Conservation (phyloP, 2,329 filamentous ascomycete species). For the Aspergillus japonicus region DNA sequence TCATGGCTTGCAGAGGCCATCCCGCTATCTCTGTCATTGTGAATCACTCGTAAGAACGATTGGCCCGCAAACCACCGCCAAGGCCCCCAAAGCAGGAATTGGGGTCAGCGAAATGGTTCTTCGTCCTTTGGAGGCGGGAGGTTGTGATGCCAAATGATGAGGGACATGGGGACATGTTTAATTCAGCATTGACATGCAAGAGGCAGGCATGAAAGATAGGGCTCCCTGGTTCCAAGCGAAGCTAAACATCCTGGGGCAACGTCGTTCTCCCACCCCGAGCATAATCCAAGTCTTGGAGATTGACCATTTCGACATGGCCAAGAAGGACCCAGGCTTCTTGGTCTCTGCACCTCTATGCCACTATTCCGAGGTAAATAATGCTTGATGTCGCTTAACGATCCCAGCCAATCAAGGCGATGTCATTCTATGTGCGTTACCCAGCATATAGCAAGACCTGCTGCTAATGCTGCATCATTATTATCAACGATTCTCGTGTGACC, state of each 20-base stretch:
- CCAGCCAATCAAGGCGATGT: constrained; percentile 1
- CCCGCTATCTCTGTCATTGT: neutral
- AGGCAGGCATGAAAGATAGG: neutral
- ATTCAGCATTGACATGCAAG: neutral
- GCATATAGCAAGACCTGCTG: neutral
- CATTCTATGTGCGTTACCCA: neutral
- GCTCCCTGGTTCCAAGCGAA: neutral
- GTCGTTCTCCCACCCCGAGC: neutral
- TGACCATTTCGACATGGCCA: constrained; percentile 7
- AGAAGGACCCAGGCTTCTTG: constrained; percentile 15
- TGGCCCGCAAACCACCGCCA: neutral
- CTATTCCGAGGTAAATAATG: constrained; percentile 21
- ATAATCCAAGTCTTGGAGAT: neutral
- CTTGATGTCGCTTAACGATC: constrained; percentile 12
- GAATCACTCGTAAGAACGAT: neutral
- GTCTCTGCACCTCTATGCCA: constrained; percentile 8
- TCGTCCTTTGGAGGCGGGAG: neutral
- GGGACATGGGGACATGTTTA: neutral
- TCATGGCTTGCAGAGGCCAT: neutral
- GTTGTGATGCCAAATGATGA: neutral
- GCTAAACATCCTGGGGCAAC: neutral
- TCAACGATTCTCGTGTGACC: neutral
- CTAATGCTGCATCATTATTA: too few relatives aligned
- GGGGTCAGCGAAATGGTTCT: neutral
- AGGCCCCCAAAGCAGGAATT: neutral